Base-by-base conservation (phyloP, 2,329 filamentous ascomycete species). In the Fusarium chaquense region DNA sequence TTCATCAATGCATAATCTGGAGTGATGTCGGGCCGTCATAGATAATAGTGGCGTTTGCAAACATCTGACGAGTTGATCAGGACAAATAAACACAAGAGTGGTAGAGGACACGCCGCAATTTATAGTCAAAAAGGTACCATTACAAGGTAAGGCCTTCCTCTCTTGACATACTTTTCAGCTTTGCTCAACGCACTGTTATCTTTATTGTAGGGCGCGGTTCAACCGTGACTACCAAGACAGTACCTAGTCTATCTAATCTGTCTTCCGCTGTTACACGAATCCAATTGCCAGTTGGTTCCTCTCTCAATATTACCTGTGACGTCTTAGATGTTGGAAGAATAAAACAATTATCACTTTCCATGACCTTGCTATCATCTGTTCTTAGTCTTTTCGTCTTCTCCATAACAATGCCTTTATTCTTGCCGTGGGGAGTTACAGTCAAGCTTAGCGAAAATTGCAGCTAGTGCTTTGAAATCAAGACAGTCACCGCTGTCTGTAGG, bases 401-500 rank as follows among this genome's bases (percentile, higher is more conserved):
- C 4, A 16, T 44, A 26, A 16, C 6, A 5, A 4, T 12, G 5
- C 5, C 9, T 7, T 7, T 44, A 4, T 10, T 24, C 26, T 26
- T 26, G 5, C 16, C 8, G 5, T 44, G 10, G 32, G 24, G 7
- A 35, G 20, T n/a, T 9, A 6, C 49, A 20, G 3, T 46, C 18
- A 46, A 45, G 11, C 13, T 41, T 18, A 24, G 3, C 20, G 11
- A 35, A 36, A 20, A 18, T 30, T 20, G 22, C 22, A 63, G 60
- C 55, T 53, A 47, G 49, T 47, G 24, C 15, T 36, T 12, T 22
- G 13, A 33, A 36, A 12, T 20, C 20, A 20, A 16, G 33, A 40
- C 59, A 47, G 30, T 33, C 43, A 38, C 40, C 33, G 3, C 50
- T 38, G 6, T n/a, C 26, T 26, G 61, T 64, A 64, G 61, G 61